These are phyloP conservation scores for Millerozyma miso DNA, from an alignment of 805 yeast genomes.

Conservation along the genomic window DNA sequence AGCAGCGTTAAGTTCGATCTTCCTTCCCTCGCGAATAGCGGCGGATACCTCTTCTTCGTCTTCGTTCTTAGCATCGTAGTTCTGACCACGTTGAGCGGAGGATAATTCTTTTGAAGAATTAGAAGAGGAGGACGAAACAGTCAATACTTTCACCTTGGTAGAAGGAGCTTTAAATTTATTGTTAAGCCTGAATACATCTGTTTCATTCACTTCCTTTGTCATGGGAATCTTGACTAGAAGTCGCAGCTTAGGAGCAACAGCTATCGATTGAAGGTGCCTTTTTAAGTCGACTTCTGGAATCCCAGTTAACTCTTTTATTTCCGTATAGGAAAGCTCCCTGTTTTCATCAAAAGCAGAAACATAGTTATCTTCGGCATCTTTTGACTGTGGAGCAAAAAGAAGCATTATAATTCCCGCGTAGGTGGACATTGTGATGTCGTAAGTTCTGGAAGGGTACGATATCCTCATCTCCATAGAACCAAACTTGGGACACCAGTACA, in stretches of 20 bases:
- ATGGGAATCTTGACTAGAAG: conserved; percentile 71
- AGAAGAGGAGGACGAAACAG: conserved; percentile 42
- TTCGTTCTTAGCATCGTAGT: conserved; percentile 26
- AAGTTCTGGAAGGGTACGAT: conserved; percentile 61
- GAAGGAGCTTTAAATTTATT: conserved; percentile 64
- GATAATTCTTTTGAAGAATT: conserved; percentile 1
- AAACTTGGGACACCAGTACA: conserved; percentile 75
- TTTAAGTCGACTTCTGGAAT: conserved; percentile 72
- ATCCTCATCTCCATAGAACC: conserved; percentile 80
- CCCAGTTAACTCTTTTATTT: conserved; percentile 60
- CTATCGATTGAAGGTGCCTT: conserved; percentile 76
- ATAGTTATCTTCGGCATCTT: conserved; percentile 21
- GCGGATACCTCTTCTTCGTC: conserved; percentile 53
- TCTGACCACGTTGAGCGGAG: neutral
- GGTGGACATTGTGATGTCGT: conserved; percentile 77
- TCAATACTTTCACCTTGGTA: conserved; percentile 67
- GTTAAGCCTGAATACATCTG: conserved; percentile 66
- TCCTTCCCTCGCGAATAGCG: conserved; percentile 59
- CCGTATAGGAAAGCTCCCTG: conserved; percentile 51
- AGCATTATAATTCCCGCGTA: conserved; percentile 75
- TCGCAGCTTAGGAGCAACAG: conserved; percentile 78
- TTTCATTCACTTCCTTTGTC: conserved; percentile 62
- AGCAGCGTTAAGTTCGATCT: conserved; percentile 75
- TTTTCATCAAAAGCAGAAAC: conserved; percentile 48
- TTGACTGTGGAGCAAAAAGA: conserved; percentile 52